Evolutionary conservation across 306 rosid genomes (phyloP), one percentile per base, ranked within the genome.

Genomic region (Casuarina equisetifolia): DNA sequence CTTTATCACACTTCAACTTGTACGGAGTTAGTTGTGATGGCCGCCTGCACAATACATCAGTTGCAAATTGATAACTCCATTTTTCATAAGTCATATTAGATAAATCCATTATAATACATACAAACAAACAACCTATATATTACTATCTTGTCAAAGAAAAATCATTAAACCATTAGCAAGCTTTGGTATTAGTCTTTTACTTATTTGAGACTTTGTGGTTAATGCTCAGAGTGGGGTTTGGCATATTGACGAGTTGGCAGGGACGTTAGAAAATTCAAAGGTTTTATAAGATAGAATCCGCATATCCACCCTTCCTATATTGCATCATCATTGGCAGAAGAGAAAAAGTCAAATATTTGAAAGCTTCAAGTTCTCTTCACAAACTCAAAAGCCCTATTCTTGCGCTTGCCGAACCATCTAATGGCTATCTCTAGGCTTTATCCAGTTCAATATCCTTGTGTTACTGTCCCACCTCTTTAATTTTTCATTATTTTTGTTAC

Each of bases 1-100:
- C 98, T 83, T 89, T 94, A 68, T 91, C 94, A 84, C 98, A 94
- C 96, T 91, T 94, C 89, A 94, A 88, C 82, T 91, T 91, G 91
- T 89, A 94, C 6, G 98, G 85, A 66, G 81, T 73, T 63, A 87
- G 75, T 44, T 52, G 98, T 71, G 89, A 87, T 53, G 89, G 86
- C 73, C 96, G 91, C 91, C 98, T 94, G 86, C 86, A 87, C 32
- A 82, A 70, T 78, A 80, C 9, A 59, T 45, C 54, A 62, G 17
- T 40, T 25, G 17, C 17, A 40, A 42, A 39, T 39, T 66, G 49
- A 66, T 17, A 8, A 40, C 42, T 16, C 58, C 15, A 36, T 62
- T 36, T 36, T 38, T 62, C 12, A 36, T 0, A 4, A 36, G 42
- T 0, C 44, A 35, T 9, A 12, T 32, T 38, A 9, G 44, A 32